Base-by-base conservation (phyloP, 1,284 basidiomycete species). In the Cronartium quercuum region DNA sequence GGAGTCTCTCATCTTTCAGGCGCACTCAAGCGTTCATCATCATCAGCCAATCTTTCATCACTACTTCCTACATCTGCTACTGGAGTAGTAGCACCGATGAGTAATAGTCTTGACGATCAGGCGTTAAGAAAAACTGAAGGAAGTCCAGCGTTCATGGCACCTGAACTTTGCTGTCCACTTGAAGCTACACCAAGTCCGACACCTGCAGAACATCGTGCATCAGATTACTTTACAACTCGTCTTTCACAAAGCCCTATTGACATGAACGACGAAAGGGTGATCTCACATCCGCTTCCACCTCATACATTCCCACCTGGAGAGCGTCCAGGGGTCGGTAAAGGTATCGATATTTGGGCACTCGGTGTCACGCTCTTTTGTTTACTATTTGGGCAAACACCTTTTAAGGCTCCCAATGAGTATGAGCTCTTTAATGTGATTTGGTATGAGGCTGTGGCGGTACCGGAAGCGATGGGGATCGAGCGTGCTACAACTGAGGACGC, bases 261-360 rank as follows among this genome's bases (percentile, higher is more conserved):
- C 21, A 80, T 78, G 3, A 55, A 18, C n/a, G n/a, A 18, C 42
- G 47, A 62, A 61, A 64, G 71, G 24, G 55, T 75, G 6, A 73
- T 73, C 3, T 75, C 71, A 21, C 44, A 66, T 34, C 71, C 71
- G 4, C 61, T 75, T 1, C 35, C 71, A n/a, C 29, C 34, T 29
- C 66, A 67, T 29, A 67, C 65, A n/a, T 75, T 66, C 47, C 29
- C 29, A 51, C 34, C n/a, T 37, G 78, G 80, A 57, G 83, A 82
- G 68, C 86, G 89, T 29, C 88, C 88, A 2, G 86, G 86, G 0
- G 91, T 98, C 77, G 95, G 94, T 44, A 94, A 95, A 81, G 90
- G 93, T 4, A 96, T 98, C 81, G 96, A 99, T 80, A 88, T 98
- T n/a, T 99, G 95, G 95, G 94, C 96, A 0, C 86, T 99, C 7